phyloP scores from a whole-genome alignment of 1,284 basidiomycete genomes.

The Sporisorium reilianum region DNA sequence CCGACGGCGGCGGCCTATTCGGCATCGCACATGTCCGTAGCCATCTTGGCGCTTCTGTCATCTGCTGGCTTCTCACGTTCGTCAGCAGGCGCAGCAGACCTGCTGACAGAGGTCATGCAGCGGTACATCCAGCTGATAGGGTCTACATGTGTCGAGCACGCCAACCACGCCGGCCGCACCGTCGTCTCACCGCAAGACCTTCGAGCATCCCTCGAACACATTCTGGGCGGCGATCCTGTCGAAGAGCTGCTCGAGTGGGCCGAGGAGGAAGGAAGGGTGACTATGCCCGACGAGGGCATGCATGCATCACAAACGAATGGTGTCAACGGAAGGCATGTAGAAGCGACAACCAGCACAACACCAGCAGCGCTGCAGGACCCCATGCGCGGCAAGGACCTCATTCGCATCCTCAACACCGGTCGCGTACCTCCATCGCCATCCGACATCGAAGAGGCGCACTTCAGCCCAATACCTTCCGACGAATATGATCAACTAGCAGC shows the following conservation, averaged over 20 bases:
- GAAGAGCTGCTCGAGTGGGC: constrained; percentile 58
- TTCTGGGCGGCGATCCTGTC: constrained; percentile 51
- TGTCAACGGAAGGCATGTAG: constrained; percentile 15
- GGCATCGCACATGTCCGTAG: constrained; percentile 46
- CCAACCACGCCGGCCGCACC: constrained; percentile 49
- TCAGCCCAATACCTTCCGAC: constrained; percentile 14
- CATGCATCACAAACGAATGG: constrained; percentile 10
- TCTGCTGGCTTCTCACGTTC: constrained; percentile 54
- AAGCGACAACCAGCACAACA: constrained; percentile 11
- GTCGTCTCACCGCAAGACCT: constrained; percentile 47
- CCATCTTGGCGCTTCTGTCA: constrained; percentile 40
- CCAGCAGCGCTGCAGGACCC: constrained; percentile 33
- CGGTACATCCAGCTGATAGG: constrained; percentile 53
- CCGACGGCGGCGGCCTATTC: constrained; percentile 49
- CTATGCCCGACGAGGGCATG: background rate
- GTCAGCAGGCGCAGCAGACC: constrained; percentile 42
- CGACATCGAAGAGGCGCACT: constrained; percentile 30
- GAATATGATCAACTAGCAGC: constrained; percentile 29
- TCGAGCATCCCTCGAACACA: constrained; percentile 47
- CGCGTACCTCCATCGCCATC: constrained; percentile 21
- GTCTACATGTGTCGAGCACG: constrained; percentile 39
- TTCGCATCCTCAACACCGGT: constrained; percentile 31
- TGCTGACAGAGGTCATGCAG: constrained; percentile 58
- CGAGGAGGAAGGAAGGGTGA: constrained; percentile 46
- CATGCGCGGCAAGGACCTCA: constrained; percentile 45